These are phyloP conservation scores for Jamesozyma piceae DNA, from an alignment of 805 yeast genomes.

Conservation along the genomic window DNA sequence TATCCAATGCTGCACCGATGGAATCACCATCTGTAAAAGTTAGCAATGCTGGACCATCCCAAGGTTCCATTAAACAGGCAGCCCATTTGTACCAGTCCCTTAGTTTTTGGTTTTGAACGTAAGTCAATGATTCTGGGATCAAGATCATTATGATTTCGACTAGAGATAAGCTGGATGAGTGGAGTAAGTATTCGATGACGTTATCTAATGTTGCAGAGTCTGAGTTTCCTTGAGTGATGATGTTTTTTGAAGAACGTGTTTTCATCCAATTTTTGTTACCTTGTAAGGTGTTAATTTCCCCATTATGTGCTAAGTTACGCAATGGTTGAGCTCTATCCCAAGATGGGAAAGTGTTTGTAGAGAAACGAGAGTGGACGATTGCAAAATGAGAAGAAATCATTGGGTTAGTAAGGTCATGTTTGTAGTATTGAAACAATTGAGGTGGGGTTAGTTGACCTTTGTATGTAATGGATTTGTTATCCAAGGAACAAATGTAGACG, in stretches of 20 bases:
- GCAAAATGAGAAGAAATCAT: constrained; percentile 94
- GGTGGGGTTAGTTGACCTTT: constrained; percentile 96
- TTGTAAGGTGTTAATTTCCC: constrained; percentile 93
- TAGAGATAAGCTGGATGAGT: constrained; percentile 81
- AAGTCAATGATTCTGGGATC: constrained; percentile 68
- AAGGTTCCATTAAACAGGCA: constrained; percentile 97
- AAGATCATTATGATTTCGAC: constrained; percentile 97
- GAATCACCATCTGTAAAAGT: constrained; percentile 95
- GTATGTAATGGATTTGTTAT: constrained; percentile 55
- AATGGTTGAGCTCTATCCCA: constrained; percentile 99
- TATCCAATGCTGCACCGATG: constrained; percentile 64
- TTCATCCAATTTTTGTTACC: constrained; percentile 99
- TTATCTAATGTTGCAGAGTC: constrained; percentile 98
- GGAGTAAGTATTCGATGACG: constrained; percentile 81
- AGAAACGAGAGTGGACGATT: constrained; percentile 91
- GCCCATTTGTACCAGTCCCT: constrained; percentile 98
- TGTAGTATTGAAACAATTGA: constrained; percentile 91
- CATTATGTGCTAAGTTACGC: constrained; percentile 96
- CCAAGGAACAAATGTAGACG: constrained; percentile 80
- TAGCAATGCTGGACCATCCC: constrained; percentile 98
- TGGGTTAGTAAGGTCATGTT: constrained; percentile 72
- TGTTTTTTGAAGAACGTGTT: constrained; percentile 58
- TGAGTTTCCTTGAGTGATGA: constrained; percentile 96
- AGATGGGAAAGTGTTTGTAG: constrained; percentile 98
- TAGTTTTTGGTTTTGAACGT: constrained; percentile 92